Evolutionary conservation across 495 filamentous ascomycete species (phyloP).

Genomic region (Daldinia vernicosa): DNA sequence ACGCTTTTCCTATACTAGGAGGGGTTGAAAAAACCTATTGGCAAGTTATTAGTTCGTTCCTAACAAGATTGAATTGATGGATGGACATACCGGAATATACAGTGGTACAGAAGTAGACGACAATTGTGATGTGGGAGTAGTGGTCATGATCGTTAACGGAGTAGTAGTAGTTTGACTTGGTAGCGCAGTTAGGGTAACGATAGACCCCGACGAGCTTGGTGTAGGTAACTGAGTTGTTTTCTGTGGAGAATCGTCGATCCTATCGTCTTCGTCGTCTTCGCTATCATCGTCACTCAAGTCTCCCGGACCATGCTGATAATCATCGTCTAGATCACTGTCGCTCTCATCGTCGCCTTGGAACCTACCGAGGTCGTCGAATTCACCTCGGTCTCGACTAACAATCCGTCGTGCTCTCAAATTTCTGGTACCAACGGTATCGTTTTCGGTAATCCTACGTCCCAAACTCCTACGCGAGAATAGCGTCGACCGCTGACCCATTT

Average conservation of each 20-base stretch:
- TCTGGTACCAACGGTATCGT: not conserved
- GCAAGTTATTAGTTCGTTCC: constrained; percentile 12
- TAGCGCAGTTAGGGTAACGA: constrained; percentile 27
- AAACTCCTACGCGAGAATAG: constrained; percentile 15
- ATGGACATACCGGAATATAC: constrained; percentile 4
- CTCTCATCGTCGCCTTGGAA: constrained; percentile 13
- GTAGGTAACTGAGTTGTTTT: constrained; percentile 16
- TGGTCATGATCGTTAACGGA: not conserved
- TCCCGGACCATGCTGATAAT: constrained; percentile 7
- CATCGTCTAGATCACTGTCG: not conserved
- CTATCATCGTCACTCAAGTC: constrained; percentile 20
- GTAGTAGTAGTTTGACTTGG: constrained; percentile 29
- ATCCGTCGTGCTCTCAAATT: constrained; percentile 7
- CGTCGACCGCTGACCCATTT: constrained; percentile 24
- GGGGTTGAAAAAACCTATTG: not conserved
- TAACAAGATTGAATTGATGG: not conserved
- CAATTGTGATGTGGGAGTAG: not conserved
- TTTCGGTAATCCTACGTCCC: not conserved
- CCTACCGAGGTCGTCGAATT: too few relatives aligned
- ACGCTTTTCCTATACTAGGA: not conserved
- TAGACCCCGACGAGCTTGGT: constrained; percentile 19
- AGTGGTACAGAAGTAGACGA: not conserved
- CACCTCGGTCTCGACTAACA: constrained; percentile 4
- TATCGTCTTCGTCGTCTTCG: constrained; percentile 8
- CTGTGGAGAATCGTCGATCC: constrained; percentile 13